Evolutionary conservation across 2,329 filamentous ascomycete species (phyloP), one percentile per base, ranked within the genome.

Genomic region (Berkeleyomyces basicola): DNA sequence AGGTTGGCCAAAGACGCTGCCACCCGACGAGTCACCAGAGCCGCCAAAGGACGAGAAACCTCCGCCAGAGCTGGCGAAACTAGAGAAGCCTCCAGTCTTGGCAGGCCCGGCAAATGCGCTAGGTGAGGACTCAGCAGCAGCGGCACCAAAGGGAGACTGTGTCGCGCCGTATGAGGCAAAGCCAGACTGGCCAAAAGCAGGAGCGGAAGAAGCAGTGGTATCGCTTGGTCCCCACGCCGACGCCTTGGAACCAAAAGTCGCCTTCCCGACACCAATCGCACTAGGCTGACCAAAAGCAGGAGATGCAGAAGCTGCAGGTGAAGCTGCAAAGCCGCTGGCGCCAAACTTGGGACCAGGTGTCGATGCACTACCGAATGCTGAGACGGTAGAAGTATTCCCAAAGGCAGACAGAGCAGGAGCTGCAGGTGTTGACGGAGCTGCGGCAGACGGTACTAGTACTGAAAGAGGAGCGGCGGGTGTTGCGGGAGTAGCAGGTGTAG

Each of bases 151-250:
- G 3, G 61, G 46, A 11, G 61, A 59, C 33, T 65, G 61, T 10
- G 37, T 47, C 39, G 82, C 80, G 11, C 77, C 75, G 6, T 78
- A 71, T 68, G 83, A 80, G 1, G 82, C 82, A 70, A 85, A 84
- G 1, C 61, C 73, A 63, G 70, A 67, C 68, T 67, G 69, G 49
- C 74, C 70, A 66, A 76, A 70, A 11, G 70, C 67, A n/a, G 70
- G 66, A 9, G 68, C 61, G 10, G 71, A 70, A 63, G 74, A 67
- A 63, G 71, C 66, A 55, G 68, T 61, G 3, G 69, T 51, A 40
- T 44, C 59, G 33, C 57, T 65, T 0, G 55, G 9, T 33, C 14
- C 47, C 40, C 58, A 63, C 11, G 58, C 39, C 36, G 49, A 61
- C n/a, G 58, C 16, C n/a, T 61, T 60, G 11, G 62, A 31, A 23